A percentile compares a stretch with the other conserved stretches of the same genome.
Evolutionary conservation across 1,284 basidiomycete genomes (phyloP).

Genomic region (Singerocomus rubriflavus): DNA sequence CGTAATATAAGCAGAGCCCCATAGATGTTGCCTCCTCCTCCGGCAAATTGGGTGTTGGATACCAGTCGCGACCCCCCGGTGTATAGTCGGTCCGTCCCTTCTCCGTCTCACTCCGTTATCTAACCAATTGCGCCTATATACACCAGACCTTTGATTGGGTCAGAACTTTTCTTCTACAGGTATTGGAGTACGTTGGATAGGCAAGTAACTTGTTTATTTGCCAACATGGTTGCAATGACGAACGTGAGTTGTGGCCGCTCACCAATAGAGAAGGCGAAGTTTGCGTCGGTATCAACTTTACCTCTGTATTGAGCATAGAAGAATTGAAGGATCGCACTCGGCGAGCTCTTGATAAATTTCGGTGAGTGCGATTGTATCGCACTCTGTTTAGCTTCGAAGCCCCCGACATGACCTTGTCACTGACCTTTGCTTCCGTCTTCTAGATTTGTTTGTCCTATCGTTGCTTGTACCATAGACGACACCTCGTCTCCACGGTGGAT

Average conservation of each 20-base stretch:
- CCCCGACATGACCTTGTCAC: too few species aligned
- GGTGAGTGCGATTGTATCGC: conserved; percentile 10
- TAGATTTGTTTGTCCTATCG: conserved; percentile 23
- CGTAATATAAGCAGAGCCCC: too few species aligned
- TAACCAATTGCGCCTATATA: background rate
- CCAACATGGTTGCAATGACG: background rate
- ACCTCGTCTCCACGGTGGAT: conserved; percentile 15
- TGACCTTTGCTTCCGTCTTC: background rate
- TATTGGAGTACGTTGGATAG: conserved; percentile 15
- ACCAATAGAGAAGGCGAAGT: conserved; percentile 12
- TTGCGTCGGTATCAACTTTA: conserved; percentile 18
- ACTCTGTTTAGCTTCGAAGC: too few species aligned
- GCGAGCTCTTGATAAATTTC: conserved; percentile 20
- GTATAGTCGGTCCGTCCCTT: conserved; percentile 16
- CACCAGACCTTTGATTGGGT: conserved; percentile 17
- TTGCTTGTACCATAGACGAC: conserved; percentile 18
- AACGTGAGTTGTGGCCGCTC: background rate
- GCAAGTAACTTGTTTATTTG: conserved; percentile 5
- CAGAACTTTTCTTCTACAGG: conserved; percentile 17
- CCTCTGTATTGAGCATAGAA: conserved; percentile 7
- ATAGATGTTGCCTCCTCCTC: background rate
- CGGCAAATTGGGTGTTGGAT: conserved; percentile 14
- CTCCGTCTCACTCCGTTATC: background rate
- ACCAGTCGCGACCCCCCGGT: conserved; percentile 8
- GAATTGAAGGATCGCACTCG: conserved; percentile 13